These are phyloP conservation scores for Staphylotrichum tortipilum DNA, from an alignment of 495 filamentous ascomycete genomes.

Conservation along the genomic window DNA sequence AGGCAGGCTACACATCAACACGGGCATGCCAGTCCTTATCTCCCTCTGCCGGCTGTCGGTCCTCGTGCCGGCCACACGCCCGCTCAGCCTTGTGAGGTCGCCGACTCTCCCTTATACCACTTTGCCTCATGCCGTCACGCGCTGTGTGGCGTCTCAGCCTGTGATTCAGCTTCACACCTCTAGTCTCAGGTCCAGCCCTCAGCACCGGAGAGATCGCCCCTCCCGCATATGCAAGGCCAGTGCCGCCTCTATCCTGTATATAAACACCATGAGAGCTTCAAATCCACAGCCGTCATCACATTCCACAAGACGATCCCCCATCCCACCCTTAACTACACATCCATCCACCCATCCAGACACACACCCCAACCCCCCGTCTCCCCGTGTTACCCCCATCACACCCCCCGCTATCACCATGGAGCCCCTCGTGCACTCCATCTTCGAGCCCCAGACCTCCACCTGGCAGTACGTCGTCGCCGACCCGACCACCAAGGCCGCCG, in stretches of 20 bases:
- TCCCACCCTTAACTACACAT: not conserved
- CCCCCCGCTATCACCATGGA: constrained; percentile 8
- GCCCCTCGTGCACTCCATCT: constrained; percentile 21
- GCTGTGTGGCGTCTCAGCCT: too few species aligned
- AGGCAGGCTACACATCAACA: constrained; percentile 5
- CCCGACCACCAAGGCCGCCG: constrained; percentile 35
- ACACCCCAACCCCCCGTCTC: not conserved
- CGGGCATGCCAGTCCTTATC: too few species aligned
- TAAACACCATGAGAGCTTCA: too few species aligned
- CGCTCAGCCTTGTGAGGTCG: too few species aligned
- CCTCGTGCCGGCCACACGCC: too few species aligned
- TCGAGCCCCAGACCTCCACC: constrained; percentile 39
- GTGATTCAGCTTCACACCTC: too few species aligned
- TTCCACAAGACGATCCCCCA: too few species aligned
- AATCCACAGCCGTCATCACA: too few species aligned
- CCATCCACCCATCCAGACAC: not conserved
- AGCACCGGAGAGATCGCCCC: not conserved
- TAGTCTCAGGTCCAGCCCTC: not conserved
- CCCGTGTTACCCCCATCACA: too few species aligned
- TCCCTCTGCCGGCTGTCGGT: too few species aligned
- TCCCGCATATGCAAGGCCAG: not conserved
- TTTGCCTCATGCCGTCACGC: too few species aligned
- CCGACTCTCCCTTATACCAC: too few species aligned
- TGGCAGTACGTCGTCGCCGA: constrained; percentile 57
- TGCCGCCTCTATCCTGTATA: not conserved